phyloP scores from a whole-genome alignment of 768 basidiomycete species.

The Amanita pseudoporphyria region DNA sequence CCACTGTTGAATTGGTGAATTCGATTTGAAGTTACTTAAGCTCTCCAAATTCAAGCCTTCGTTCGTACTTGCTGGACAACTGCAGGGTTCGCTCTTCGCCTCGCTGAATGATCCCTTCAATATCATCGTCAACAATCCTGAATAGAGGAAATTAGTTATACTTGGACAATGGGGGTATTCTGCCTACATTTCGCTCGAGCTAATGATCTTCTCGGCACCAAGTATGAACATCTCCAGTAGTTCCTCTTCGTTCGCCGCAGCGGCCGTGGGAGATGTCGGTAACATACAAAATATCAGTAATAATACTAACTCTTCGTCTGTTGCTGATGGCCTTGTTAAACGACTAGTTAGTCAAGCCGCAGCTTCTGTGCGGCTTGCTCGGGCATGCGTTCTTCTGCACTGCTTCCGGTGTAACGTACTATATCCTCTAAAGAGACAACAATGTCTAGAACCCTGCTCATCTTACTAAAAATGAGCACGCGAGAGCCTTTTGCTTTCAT shows the following conservation, averaged over 20 bases:
- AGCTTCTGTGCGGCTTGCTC: conserved; percentile 95
- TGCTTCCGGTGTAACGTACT: conserved; percentile 85
- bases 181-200: conserved; percentile 59
- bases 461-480: conserved; percentile 96
- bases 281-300: neutral
- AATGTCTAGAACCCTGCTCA: conserved; percentile 99
- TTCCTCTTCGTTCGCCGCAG: conserved; percentile 91
- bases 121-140: conserved; percentile 81
- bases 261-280: conserved; percentile 26
- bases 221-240: conserved; percentile 97
- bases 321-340: conserved; percentile 88
- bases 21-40: conserved; percentile 93
- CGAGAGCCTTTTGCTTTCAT: conserved; percentile 94
- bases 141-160: neutral
- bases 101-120: conserved; percentile 84
- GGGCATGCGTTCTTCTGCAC: conserved; percentile 91
- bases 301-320: conserved; percentile 57
- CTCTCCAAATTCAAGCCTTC: conserved; percentile 91
- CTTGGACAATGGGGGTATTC: neutral
- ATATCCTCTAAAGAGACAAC: conserved; percentile 84
- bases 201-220: conserved; percentile 96
- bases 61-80: conserved; percentile 86
- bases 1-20: conserved; percentile 87
- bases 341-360: conserved; percentile 90
- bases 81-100: conserved; percentile 88